Conservation (phyloP, 2,329 filamentous ascomycete species). For the Hypoxylon sp. region DNA sequence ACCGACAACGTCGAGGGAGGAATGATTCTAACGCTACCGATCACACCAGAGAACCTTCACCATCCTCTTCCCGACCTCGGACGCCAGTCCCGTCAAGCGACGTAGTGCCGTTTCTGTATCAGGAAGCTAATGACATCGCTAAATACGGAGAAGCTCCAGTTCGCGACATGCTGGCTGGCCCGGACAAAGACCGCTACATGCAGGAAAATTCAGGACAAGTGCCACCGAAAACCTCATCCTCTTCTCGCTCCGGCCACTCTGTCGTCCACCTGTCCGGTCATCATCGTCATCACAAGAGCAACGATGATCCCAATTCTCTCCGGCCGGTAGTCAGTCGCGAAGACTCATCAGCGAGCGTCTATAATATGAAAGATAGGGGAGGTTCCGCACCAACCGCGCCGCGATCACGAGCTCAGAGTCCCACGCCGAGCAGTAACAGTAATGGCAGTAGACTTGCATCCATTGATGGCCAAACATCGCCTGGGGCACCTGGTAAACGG, state of each 20-base stretch:
- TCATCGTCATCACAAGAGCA: slow-evolving; percentile 77
- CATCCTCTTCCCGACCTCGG: slow-evolving; percentile 80
- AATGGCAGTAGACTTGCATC: slow-evolving; percentile 67
- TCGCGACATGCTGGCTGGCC: slow-evolving; percentile 76
- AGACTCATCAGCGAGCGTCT: slow-evolving; percentile 71
- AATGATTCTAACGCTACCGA: slow-evolving; percentile 85
- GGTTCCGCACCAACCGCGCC: slow-evolving; percentile 59
- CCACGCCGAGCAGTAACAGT: slow-evolving; percentile 82
- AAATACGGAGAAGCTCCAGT: slow-evolving; percentile 84
- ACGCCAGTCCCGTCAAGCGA: slow-evolving; percentile 92
- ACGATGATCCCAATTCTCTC: slow-evolving; percentile 74
- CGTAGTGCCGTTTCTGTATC: slow-evolving; percentile 97
- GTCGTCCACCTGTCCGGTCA: slow-evolving; percentile 77
- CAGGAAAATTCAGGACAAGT: slow-evolving; percentile 63
- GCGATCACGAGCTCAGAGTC: slow-evolving; percentile 79
- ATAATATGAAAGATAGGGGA: slow-evolving; percentile 67
- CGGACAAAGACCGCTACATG: slow-evolving; percentile 77
- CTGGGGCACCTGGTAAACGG: slow-evolving; percentile 67
- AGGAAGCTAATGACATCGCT: slow-evolving; percentile 84
- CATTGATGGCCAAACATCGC: slow-evolving; percentile 71
- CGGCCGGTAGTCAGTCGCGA: slow-evolving; percentile 83
- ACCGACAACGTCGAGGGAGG: slow-evolving; percentile 76
- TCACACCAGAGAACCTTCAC: slow-evolving; percentile 78
- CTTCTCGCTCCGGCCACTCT: slow-evolving; percentile 70
- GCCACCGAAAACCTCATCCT: slow-evolving; percentile 74